These are phyloP conservation scores for Boletus pseudo-olivaceus DNA, from an alignment of 768 basidiomycete species.

Conservation along the genomic window DNA sequence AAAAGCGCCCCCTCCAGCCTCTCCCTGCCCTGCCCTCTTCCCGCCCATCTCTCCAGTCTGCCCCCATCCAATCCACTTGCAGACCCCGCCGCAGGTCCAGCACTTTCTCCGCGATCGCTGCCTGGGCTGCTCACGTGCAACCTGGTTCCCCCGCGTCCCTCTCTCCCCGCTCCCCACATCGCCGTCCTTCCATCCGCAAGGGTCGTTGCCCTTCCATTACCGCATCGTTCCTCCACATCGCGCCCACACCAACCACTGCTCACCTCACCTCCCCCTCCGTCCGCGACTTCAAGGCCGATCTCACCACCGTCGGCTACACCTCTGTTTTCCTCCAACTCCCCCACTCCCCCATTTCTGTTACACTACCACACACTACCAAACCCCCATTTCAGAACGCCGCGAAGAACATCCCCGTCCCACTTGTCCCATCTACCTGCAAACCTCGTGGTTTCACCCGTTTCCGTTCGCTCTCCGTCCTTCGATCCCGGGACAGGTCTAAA, in stretches of 20 bases:
- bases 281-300: slow-evolving; percentile 48
- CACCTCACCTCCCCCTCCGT: slow-evolving; percentile 38
- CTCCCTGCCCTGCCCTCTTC: slow-evolving; percentile 23
- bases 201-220: slow-evolving; percentile 35
- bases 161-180: slow-evolving; percentile 40
- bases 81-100: slow-evolving; percentile 36
- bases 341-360: slow-evolving; percentile 39
- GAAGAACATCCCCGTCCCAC: slow-evolving; percentile 19
- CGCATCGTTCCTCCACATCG: slow-evolving; percentile 45
- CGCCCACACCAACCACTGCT: slow-evolving; percentile 39
- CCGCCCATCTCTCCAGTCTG: neutral
- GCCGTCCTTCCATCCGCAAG: slow-evolving; percentile 32
- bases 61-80: slow-evolving; percentile 18
- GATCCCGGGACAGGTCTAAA: slow-evolving; percentile 38
- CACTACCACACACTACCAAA: slow-evolving; percentile 8
- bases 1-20: slow-evolving; percentile 33
- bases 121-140: slow-evolving; percentile 65
- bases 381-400: slow-evolving; percentile 1
- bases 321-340: slow-evolving; percentile 61
- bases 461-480: slow-evolving; percentile 51
- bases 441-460: slow-evolving; percentile 40
- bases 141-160: slow-evolving; percentile 59
- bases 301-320: slow-evolving; percentile 62
- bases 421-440: slow-evolving; percentile 10
- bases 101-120: slow-evolving; percentile 47